phyloP scores from a whole-genome alignment of 1,284 basidiomycete species.

The Albatrellus sp. region DNA sequence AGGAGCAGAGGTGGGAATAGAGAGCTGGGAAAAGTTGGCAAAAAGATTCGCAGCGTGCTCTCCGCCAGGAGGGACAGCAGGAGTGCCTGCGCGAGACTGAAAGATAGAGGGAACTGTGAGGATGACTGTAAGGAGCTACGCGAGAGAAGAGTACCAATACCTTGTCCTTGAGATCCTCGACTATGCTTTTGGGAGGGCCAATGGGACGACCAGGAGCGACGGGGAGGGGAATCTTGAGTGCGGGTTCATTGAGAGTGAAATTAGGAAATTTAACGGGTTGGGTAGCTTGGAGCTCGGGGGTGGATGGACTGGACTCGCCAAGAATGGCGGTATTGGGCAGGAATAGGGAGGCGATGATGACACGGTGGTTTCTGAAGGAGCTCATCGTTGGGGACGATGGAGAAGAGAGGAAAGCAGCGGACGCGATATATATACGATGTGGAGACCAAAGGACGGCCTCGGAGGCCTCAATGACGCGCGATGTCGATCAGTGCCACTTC shows the following conservation, averaged over 20 bases:
- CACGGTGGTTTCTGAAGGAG: constrained; percentile 53
- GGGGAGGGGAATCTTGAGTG: constrained; percentile 9
- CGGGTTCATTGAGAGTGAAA: constrained; percentile 1
- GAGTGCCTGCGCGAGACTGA: constrained; percentile 29
- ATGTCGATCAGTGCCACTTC: too few relatives aligned
- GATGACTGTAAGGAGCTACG: background rate
- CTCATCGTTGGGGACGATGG: constrained; percentile 31
- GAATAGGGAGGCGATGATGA: constrained; percentile 69
- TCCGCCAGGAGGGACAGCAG: constrained; percentile 23
- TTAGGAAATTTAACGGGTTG: constrained; percentile 2
- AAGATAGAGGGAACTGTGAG: background rate
- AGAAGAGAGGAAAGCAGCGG: constrained; percentile 1
- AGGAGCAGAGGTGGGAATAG: constrained; percentile 12
- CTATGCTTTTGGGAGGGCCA: constrained; percentile 49
- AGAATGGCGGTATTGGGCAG: constrained; percentile 58
- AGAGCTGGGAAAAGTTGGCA: constrained; percentile 21
- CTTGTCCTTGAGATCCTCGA: constrained; percentile 64
- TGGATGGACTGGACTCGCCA: constrained; percentile 39
- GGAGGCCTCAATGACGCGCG: too few relatives aligned
- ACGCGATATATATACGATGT: too few relatives aligned
- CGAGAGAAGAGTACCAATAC: constrained; percentile 23
- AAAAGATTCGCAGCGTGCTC: constrained; percentile 26
- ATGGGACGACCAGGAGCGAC: constrained; percentile 8
- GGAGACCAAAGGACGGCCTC: too few relatives aligned
- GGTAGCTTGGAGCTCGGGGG: constrained; percentile 22